A percentile compares a stretch with the other conserved stretches of the same genome.
Evolutionary conservation across 208 protist genomes (phyloP).

Genomic region (Tritrichomonas musculus): DNA sequence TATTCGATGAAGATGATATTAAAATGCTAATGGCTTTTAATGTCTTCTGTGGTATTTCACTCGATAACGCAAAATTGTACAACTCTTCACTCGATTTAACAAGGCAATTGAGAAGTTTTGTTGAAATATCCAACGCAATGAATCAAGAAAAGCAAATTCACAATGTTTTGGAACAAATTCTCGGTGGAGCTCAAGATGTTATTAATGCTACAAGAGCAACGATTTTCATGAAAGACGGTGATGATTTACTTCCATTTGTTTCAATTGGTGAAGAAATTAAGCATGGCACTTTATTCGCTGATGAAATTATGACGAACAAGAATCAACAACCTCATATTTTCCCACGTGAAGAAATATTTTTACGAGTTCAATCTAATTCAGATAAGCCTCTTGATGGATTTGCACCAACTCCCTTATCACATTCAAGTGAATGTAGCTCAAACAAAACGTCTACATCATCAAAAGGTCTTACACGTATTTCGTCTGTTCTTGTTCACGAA

Average conservation of each 20-base stretch:
- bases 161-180: neutral
- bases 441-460: neutral
- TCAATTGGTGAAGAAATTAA: neutral
- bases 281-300: neutral
- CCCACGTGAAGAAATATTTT: neutral
- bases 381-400: too few species aligned
- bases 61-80: neutral
- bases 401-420: too few species aligned
- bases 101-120: neutral
- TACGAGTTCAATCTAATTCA: too few species aligned
- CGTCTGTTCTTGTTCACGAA: neutral
- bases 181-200: neutral
- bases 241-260: neutral
- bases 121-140: neutral
- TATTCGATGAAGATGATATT: slow-evolving; percentile 37
- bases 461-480: neutral
- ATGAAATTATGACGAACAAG: neutral
- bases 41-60: slow-evolving; percentile 1
- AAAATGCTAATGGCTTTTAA: slow-evolving; percentile 29
- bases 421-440: neutral
- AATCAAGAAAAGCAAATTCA: neutral
- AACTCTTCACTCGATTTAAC: neutral
- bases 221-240: neutral
- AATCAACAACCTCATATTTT: neutral
- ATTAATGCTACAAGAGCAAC: neutral